Evolutionary conservation across 2,329 filamentous ascomycete genomes (phyloP), one percentile per base, ranked within the genome.

Genomic region (Fusarium keratoplasticum): DNA sequence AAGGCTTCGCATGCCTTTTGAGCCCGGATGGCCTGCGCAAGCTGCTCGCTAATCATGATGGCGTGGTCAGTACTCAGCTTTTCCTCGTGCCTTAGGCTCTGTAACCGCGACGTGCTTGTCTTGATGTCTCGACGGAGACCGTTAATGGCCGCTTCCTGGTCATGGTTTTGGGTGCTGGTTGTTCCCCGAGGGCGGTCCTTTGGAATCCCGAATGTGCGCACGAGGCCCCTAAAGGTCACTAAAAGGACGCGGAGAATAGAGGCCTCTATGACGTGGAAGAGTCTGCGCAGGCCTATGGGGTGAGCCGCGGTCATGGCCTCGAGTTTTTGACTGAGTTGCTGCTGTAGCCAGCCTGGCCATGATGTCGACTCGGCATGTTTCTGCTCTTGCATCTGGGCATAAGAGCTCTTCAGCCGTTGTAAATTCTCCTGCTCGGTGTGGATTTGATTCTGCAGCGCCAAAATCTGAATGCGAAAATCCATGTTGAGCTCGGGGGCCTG

Each of bases 81-180:
- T 35, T 72, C 38, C 1, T 75, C 35, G 1, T 54, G 20, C 3
- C 60, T 55, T 2, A 77, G 50, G 1, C 2, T 60, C 0, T 66
- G 25, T 2, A 77, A 11, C 3, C 31, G 25, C 1, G 36, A 64
- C 6, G 0, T 22, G 18, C 60, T 61, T 6, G 7, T 50, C n/a
- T 73, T 10, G 2, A 74, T 67, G 1, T 65, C 64, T 14, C 50
- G 11, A 4, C 33, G 33, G 11, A 77, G 62, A 10, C 9, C 22
- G 9, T 63, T 13, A 4, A 70, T 66, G 35, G 25, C 33, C 35
- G 64, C 29, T 9, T 69, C 25, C 29, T 66, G 35, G 10, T 42
- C 8, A 0, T 61, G 27, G 16, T 40, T 10, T 64, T 66, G 42
- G 33, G 25, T 20, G 20, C 18, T 66, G 38, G 50, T 14, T 59